phyloP scores from a whole-genome alignment of 768 basidiomycete species.

The Mycena latifolia region DNA sequence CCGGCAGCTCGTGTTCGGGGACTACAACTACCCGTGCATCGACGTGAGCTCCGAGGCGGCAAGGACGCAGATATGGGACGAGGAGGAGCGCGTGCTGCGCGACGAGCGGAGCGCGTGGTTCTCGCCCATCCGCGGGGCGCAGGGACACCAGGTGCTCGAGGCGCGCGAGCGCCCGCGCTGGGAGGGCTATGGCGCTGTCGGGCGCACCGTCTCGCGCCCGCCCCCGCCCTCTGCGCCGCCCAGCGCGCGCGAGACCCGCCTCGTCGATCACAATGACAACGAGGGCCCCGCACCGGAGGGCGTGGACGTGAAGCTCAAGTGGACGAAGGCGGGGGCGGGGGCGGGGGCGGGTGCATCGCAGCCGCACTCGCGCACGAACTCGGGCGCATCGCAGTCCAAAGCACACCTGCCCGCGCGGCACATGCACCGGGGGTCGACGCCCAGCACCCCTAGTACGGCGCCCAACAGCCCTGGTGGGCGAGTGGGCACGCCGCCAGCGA shows the following conservation, averaged over 20 bases:
- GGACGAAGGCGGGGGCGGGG: slow-evolving; percentile 49
- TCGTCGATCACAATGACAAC: slow-evolving; percentile 60
- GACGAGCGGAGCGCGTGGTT: slow-evolving; percentile 83
- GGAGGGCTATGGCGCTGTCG: slow-evolving; percentile 72
- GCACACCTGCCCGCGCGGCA: slow-evolving; percentile 1
- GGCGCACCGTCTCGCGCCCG: slow-evolving; percentile 39
- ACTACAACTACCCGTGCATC: slow-evolving; percentile 91
- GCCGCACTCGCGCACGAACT: slow-evolving; percentile 35
- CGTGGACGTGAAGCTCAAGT: slow-evolving; percentile 58
- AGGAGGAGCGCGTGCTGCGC: slow-evolving; percentile 86
- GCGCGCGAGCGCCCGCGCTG: slow-evolving; percentile 55
- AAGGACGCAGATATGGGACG: slow-evolving; percentile 76
- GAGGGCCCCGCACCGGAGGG: slow-evolving; percentile 44
- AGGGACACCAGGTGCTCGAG: slow-evolving; percentile 53
- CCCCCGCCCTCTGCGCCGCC: not conserved
- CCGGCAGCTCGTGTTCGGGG: slow-evolving; percentile 86
- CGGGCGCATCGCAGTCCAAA: slow-evolving; percentile 25
- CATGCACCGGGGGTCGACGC: not conserved
- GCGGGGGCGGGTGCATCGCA: slow-evolving; percentile 4
- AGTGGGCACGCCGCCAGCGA: slow-evolving; percentile 17
- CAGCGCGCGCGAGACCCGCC: slow-evolving; percentile 33
- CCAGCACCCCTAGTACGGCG: not conserved
- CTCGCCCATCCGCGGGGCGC: slow-evolving; percentile 65
- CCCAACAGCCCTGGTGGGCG: slow-evolving; percentile 29
- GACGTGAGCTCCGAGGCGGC: slow-evolving; percentile 88